Percentiles rank a stretch among this genome's conserved stretches.
Conservation (phyloP, 2,329 filamentous ascomycete species). For the Fusarium sp. region DNA sequence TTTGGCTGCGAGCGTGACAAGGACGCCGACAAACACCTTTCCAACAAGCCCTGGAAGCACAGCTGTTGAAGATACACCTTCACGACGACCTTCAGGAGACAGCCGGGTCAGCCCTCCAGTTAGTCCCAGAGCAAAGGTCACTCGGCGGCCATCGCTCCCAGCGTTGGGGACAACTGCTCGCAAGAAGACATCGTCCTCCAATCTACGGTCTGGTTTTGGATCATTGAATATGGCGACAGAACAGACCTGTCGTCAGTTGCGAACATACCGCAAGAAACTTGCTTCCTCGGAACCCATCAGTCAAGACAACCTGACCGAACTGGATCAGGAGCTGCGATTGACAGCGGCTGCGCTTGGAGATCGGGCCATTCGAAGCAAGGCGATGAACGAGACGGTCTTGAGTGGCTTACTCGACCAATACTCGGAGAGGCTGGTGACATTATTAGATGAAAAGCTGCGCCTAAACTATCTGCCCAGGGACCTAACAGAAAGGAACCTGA, state of each 20-base stretch:
- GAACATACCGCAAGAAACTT: conserved; percentile 73
- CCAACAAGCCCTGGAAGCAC: conserved; percentile 56
- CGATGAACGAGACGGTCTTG: conserved; percentile 69
- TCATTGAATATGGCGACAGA: conserved; percentile 73
- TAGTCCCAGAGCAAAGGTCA: conserved; percentile 62
- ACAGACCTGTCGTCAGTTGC: conserved; percentile 71
- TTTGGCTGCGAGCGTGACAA: conserved; percentile 51
- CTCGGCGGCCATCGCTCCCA: conserved; percentile 66
- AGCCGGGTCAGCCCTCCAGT: conserved; percentile 61
- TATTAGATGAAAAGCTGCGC: conserved; percentile 79
- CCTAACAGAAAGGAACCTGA: conserved; percentile 37
- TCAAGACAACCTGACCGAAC: conserved; percentile 69
- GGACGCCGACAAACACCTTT: conserved; percentile 55
- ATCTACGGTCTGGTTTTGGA: conserved; percentile 62
- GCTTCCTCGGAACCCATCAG: conserved; percentile 67
- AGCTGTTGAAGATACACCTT: conserved; percentile 59
- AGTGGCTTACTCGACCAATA: conserved; percentile 79
- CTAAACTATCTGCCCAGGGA: conserved; percentile 55
- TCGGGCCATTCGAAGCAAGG: conserved; percentile 64
- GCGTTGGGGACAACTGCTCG: conserved; percentile 58
- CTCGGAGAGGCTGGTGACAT: conserved; percentile 75
- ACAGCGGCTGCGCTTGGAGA: conserved; percentile 72
- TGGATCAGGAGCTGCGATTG: conserved; percentile 74
- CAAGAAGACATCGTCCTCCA: conserved; percentile 62
- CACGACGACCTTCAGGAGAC: conserved; percentile 59